Evolutionary conservation across 495 filamentous ascomycete species (phyloP), one percentile per base, ranked within the genome.

Genomic region (Antarctomyces pellizariae): DNA sequence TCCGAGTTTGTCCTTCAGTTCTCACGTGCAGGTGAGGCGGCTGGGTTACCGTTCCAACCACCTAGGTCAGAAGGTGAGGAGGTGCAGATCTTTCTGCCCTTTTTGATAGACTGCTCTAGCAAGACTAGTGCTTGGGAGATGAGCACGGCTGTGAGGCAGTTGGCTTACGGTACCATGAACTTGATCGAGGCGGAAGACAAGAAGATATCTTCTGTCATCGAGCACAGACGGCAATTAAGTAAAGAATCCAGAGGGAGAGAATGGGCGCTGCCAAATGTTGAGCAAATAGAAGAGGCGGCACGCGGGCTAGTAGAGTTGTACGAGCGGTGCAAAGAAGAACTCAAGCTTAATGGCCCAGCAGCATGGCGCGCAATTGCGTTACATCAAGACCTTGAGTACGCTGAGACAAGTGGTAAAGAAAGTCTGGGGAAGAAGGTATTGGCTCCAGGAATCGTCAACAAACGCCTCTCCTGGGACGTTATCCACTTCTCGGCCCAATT

Each of bases 401-500:
- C n/a, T n/a, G n/a, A n/a, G n/a, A n/a, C n/a, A n/a, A n/a, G n/a
- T n/a, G n/a, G n/a, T n/a, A n/a, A n/a, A n/a, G n/a, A n/a, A n/a
- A n/a, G n/a, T n/a, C n/a, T n/a, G n/a, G n/a, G n/a, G n/a, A n/a
- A n/a, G n/a, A n/a, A n/a, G n/a, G n/a, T n/a, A n/a, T n/a, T n/a
- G n/a, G 39, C 26, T 1, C 17, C 18, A 24, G 40, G 26, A 4
- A 39, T 25, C 15, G 36, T 36, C 4, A 33, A 46, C 12, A 25
- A 36, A 2, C 8, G n/a, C 12, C 13, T 33, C 17, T 48, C 50
- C 5, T 79, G 73, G 75, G 53, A 56, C 1, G 54, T 62, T 13
- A 42, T 76, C 12, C 73, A 82, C 25, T 53, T 74, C 7, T 38
- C 54, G 7, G 71, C 69, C 3, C 66, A 75, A 33, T 42, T 65